Percentiles rank a stretch among this genome's conserved stretches.
phyloP scores from a whole-genome alignment of 495 filamentous ascomycete species.

The Aspergillus avenaceus region DNA sequence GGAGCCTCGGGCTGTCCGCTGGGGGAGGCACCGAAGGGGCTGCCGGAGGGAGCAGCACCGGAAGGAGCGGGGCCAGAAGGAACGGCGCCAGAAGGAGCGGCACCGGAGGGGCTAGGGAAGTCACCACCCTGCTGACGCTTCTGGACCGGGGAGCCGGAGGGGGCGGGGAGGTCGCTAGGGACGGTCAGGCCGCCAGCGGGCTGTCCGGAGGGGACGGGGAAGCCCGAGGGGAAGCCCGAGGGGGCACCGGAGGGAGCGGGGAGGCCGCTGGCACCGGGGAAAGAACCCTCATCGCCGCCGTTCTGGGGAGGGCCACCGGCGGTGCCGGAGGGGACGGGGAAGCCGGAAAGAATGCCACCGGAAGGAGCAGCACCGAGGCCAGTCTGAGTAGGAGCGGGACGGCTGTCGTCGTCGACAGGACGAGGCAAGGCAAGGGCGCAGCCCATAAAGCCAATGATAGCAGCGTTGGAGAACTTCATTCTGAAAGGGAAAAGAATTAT shows the following conservation, averaged over 20 bases:
- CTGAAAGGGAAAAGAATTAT: slow-evolving; percentile 1
- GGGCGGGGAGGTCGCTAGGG: too few relatives aligned
- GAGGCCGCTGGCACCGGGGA: not conserved
- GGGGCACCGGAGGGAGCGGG: not conserved
- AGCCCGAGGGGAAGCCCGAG: not conserved
- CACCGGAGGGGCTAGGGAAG: not conserved
- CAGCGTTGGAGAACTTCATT: slow-evolving; percentile 16
- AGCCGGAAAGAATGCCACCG: not conserved
- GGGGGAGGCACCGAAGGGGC: not conserved
- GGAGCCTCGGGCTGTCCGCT: not conserved
- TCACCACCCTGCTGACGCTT: not conserved
- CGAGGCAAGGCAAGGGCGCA: slow-evolving; percentile 16
- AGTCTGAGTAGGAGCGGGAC: not conserved
- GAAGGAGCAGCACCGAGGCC: not conserved
- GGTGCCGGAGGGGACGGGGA: slow-evolving; percentile 2
- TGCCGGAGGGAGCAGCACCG: not conserved
- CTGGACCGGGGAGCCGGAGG: not conserved
- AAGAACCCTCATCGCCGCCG: not conserved
- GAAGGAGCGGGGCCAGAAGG: not conserved
- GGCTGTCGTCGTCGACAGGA: not conserved
- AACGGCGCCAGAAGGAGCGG: not conserved
- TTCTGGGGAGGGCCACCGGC: not conserved
- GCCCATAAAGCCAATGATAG: slow-evolving; percentile 12
- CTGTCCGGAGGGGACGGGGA: too few relatives aligned
- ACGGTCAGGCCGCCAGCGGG: too few relatives aligned